These are phyloP conservation scores for Clarireedia paspali DNA, from an alignment of 2,329 filamentous ascomycete species.

Conservation along the genomic window DNA sequence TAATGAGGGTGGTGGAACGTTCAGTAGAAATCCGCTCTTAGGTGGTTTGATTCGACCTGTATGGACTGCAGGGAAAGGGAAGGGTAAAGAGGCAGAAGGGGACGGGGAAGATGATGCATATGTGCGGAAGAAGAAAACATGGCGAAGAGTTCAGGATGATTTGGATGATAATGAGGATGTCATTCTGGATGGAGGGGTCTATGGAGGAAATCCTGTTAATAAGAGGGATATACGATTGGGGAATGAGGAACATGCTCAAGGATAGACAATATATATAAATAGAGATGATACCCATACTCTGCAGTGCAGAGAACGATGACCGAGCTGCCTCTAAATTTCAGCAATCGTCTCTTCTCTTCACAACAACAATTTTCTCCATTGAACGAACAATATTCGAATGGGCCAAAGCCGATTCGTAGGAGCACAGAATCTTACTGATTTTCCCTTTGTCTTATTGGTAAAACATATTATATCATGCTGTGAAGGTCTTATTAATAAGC, in stretches of 20 bases:
- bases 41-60: slow-evolving; percentile 30
- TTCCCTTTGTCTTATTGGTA: no score
- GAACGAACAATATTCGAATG: no score
- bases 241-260: slow-evolving; percentile 5
- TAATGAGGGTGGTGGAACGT: slow-evolving; percentile 24
- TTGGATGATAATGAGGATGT: slow-evolving; percentile 34
- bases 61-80: slow-evolving; percentile 27
- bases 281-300: background rate
- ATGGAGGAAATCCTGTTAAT: slow-evolving; percentile 14
- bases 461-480: no score
- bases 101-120: background rate
- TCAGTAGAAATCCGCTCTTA: slow-evolving; percentile 30
- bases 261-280: background rate
- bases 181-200: slow-evolving; percentile 33
- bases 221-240: slow-evolving; percentile 12
- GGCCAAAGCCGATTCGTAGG: no score
- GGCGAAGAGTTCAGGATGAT: slow-evolving; percentile 36
- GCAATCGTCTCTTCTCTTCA: no score
- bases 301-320: no score
- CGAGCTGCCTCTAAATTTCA: no score
- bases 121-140: slow-evolving; percentile 25
- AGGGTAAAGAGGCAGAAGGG: slow-evolving; percentile 20
- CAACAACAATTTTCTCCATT: no score
- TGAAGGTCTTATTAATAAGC: no score
- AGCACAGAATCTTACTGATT: no score